phyloP scores from a whole-genome alignment of 805 yeast genomes.

The Kregervanrija pseudodelftensis region DNA sequence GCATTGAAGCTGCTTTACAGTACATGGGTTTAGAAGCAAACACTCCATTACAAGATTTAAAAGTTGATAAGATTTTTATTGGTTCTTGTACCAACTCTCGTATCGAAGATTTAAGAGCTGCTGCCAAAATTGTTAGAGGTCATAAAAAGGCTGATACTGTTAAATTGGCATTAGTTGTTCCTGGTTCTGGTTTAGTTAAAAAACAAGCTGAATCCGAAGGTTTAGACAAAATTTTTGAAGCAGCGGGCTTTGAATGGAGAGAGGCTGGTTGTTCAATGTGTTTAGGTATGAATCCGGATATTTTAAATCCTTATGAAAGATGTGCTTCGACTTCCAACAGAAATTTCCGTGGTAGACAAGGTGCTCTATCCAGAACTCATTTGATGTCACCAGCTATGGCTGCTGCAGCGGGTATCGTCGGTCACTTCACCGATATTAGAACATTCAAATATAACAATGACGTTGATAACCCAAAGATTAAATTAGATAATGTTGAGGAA shows the following conservation, averaged over 20 bases:
- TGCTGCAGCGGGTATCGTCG: slow-evolving; percentile 94
- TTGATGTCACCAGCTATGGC: slow-evolving; percentile 99
- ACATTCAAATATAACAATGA: slow-evolving; percentile 56
- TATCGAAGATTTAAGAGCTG: slow-evolving; percentile 93
- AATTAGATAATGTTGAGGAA: slow-evolving; percentile 36
- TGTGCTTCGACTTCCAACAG: slow-evolving; percentile 99
- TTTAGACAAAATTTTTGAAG: slow-evolving; percentile 78
- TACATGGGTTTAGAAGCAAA: slow-evolving; percentile 90
- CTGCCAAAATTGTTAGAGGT: slow-evolving; percentile 90
- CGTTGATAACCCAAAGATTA: slow-evolving; percentile 53
- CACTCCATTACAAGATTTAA: slow-evolving; percentile 66
- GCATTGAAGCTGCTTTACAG: slow-evolving; percentile 84
- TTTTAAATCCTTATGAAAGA: slow-evolving; percentile 88
- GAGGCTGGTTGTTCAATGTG: slow-evolving; percentile 99
- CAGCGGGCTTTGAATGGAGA: slow-evolving; percentile 97
- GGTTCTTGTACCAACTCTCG: slow-evolving; percentile 98
- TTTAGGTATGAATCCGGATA: slow-evolving; percentile 98
- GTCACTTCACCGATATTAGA: slow-evolving; percentile 87
- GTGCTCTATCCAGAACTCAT: slow-evolving; percentile 92
- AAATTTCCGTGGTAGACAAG: slow-evolving; percentile 99
- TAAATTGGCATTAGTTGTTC: slow-evolving; percentile 83
- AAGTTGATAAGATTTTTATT: slow-evolving; percentile 89
- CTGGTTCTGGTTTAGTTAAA: slow-evolving; percentile 96
- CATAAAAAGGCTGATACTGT: slow-evolving; percentile 77
- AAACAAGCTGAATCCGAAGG: slow-evolving; percentile 94